Percentiles rank a stretch among this genome's conserved stretches.
phyloP scores from a whole-genome alignment of 2,329 filamentous ascomycete genomes.

The Claviceps purpurea region DNA sequence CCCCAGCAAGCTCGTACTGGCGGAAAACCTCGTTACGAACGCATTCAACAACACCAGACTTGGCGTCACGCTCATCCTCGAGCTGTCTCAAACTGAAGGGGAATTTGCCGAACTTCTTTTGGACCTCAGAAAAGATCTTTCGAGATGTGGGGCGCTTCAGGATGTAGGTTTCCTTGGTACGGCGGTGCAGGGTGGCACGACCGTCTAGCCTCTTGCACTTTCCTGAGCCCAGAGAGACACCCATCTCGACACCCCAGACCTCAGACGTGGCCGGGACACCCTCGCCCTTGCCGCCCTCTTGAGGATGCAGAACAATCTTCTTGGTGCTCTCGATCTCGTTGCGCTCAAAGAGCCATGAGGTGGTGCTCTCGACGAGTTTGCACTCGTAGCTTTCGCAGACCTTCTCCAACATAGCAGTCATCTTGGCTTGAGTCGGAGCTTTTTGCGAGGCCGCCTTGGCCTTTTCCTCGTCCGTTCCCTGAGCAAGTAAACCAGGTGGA shows the following conservation, averaged over 20 bases:
- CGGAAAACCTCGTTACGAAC: constrained; percentile 85
- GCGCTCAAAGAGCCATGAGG: constrained; percentile 88
- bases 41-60: constrained; percentile 89
- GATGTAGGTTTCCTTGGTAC: constrained; percentile 80
- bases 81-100: constrained; percentile 96
- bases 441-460: constrained; percentile 76
- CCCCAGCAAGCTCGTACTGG: constrained; percentile 90
- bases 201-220: constrained; percentile 90
- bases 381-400: constrained; percentile 81
- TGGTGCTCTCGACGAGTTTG: constrained; percentile 94
- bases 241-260: constrained; percentile 96
- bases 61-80: constrained; percentile 93
- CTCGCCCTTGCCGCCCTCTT: constrained; percentile 81
- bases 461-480: constrained; percentile 87
- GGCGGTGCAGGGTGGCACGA: constrained; percentile 82
- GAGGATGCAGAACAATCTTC: constrained; percentile 88
- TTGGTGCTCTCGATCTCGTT: constrained; percentile 96
- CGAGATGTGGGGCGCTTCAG: constrained; percentile 90
- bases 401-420: constrained; percentile 80
- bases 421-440: constrained; percentile 72
- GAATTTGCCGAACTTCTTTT: constrained; percentile 96
- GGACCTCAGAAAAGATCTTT: constrained; percentile 83
- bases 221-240: constrained; percentile 76
- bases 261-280: constrained; percentile 79
- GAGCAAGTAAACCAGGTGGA: constrained; percentile 72